Conservation (phyloP, 305 asterid genomes). For the Fraxinus sp. region DNA sequence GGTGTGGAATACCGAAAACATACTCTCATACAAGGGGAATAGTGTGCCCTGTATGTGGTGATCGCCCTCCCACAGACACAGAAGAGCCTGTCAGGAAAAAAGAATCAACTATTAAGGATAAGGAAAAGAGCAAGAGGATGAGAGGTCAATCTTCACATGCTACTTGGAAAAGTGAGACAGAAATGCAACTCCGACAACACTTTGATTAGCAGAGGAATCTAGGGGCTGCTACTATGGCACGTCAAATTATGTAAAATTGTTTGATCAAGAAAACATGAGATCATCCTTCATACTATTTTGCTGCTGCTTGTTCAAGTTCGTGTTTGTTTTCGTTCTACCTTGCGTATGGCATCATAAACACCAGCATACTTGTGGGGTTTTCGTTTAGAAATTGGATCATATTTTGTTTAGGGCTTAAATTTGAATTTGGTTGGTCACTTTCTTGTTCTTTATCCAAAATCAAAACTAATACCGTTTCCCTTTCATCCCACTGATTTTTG, state of each 20-base stretch:
- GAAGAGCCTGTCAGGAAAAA: constrained; percentile 66
- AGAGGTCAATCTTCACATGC: constrained; percentile 95
- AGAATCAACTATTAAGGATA: constrained; percentile 72
- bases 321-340: background rate
- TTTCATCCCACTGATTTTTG: background rate
- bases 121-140: constrained; percentile 91
- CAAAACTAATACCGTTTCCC: background rate
- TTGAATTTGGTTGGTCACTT: background rate
- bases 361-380: background rate
- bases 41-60: constrained; percentile 79
- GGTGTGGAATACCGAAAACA: constrained; percentile 84
- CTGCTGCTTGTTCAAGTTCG: background rate
- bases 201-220: constrained; percentile 53
- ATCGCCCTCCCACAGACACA: constrained; percentile 50
- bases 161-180: constrained; percentile 92
- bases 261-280: background rate
- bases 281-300: background rate
- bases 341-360: background rate
- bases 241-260: background rate
- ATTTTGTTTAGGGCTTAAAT: background rate
- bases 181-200: constrained; percentile 95
- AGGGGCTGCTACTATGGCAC: background rate
- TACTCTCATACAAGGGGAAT: constrained; percentile 61
- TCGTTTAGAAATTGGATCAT: background rate
- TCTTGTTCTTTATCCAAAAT: background rate